Base-by-base conservation (phyloP, 2,329 filamentous ascomycete genomes). In the Lecanicillium sp. region DNA sequence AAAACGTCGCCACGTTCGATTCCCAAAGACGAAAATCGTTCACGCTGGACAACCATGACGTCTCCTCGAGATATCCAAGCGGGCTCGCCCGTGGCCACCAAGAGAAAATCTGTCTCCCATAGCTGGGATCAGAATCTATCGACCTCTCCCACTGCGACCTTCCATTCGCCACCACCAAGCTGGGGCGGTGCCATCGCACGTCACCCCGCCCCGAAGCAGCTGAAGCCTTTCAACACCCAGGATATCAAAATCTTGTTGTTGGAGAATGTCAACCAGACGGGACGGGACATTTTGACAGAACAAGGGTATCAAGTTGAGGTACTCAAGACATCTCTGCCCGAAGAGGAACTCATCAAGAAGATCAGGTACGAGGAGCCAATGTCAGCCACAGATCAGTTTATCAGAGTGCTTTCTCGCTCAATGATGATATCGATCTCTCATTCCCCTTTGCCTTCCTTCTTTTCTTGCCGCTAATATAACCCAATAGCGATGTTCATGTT, bases 271-370 rank as follows among this genome's bases (percentile, higher is more conserved):
- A 98, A 98, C 60, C 70, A 86, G 63, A 86, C 87, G 17, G 92
- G 92, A 12, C 77, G 80, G 52, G 80, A 94, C 33, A 89, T 95
- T 41, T 71, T 98, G 42, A 77, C 67, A 42, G 71, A 68, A 41
- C 89, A 98, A 64, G 92, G 92, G 43, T 98, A 98, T 62, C 92
- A 98, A 64, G 92, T 98, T 25, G 92, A 98, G 65, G 77, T 80
- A 35, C 67, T 90, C 48, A 98, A 95, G 70, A 81, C 78, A 47
- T 95, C 89, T 25, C 68, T 98, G 41, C 82, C 87, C 0, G 92
- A 98, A 59, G 87, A 92, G 51, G 75, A 96, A 65, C 76, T 98
- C 52, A 94, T 98, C 58, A 83, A 94, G 68, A 98, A 95, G 74
- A 98, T 98, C 57, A 77, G 80, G 85, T 90, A 57, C 22, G 22